phyloP scores from a whole-genome alignment of 495 filamentous ascomycete genomes.

The Jackrogersella minutella region DNA sequence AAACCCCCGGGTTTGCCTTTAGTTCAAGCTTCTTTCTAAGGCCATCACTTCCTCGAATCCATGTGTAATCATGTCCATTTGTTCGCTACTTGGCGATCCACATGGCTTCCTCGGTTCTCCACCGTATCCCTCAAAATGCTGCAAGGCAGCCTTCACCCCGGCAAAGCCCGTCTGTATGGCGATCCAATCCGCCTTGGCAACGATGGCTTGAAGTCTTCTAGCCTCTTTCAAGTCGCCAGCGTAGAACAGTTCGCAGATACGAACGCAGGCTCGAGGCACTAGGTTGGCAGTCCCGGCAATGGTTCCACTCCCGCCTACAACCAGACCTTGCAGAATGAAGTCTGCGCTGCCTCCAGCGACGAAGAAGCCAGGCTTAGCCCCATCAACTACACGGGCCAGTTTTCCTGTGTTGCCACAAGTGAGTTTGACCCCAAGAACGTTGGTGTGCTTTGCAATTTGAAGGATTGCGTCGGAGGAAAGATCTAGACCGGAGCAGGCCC shows the following conservation, averaged over 20 bases:
- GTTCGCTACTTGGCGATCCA: conserved; percentile 60
- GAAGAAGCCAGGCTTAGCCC: conserved; percentile 67
- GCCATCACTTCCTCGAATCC: conserved; percentile 68
- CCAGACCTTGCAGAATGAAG: conserved; percentile 80
- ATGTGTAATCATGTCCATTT: conserved; percentile 66
- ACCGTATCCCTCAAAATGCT: conserved; percentile 78
- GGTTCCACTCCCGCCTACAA: conserved; percentile 78
- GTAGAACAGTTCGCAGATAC: conserved; percentile 75
- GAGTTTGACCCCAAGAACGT: conserved; percentile 84
- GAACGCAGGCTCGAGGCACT: conserved; percentile 74
- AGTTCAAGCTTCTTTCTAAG: conserved; percentile 40
- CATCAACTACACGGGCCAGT: conserved; percentile 77
- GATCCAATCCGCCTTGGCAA: conserved; percentile 81
- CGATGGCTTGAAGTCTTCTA: conserved; percentile 70
- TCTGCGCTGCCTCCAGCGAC: conserved; percentile 85
- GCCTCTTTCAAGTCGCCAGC: conserved; percentile 74
- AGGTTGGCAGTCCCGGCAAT: conserved; percentile 85
- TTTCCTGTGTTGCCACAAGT: conserved; percentile 90
- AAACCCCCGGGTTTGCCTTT: conserved; percentile 26
- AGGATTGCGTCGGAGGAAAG: conserved; percentile 84
- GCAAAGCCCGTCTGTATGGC: conserved; percentile 82
- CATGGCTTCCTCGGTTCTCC: conserved; percentile 74
- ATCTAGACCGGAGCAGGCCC: conserved; percentile 81
- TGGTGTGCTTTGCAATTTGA: conserved; percentile 73
- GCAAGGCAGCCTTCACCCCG: conserved; percentile 81